Evolutionary conservation across 2,329 filamentous ascomycete genomes (phyloP).

Genomic region (Penicillium sp.): DNA sequence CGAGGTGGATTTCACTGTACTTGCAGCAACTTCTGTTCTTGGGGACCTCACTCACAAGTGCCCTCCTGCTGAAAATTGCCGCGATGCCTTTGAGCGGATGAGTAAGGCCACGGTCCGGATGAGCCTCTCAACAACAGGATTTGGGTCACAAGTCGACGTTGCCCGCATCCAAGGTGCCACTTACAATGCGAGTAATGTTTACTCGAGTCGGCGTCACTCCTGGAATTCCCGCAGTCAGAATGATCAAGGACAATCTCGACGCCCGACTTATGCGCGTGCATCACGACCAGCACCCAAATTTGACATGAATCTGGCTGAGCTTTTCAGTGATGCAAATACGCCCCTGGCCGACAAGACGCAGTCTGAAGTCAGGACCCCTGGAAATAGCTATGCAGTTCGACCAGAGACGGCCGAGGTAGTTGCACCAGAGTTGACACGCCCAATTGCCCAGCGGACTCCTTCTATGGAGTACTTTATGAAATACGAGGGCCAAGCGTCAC

Average conservation of each 20-base stretch:
- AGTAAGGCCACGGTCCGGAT: constrained; percentile 93
- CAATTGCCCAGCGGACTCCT: constrained; percentile 24
- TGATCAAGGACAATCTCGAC: constrained; percentile 26
- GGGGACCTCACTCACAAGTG: constrained; percentile 90
- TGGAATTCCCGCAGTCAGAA: constrained; percentile 19
- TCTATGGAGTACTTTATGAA: constrained; percentile 32
- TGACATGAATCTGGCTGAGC: constrained; percentile 51
- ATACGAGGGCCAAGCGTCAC: constrained; percentile 31
- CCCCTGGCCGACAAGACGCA: constrained; percentile 32
- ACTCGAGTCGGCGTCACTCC: constrained; percentile 16
- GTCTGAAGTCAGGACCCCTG: constrained; percentile 24
- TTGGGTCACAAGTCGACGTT: constrained; percentile 49
- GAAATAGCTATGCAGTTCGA: constrained; percentile 22
- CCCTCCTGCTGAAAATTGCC: constrained; percentile 86
- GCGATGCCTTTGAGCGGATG: constrained; percentile 91
- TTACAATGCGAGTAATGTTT: constrained; percentile 7
- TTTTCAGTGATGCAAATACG: constrained; percentile 45
- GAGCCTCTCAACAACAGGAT: constrained; percentile 81
- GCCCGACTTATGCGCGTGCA: constrained; percentile 30
- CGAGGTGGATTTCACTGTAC: constrained; percentile 94
- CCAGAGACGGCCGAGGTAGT: constrained; percentile 22
- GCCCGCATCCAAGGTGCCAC: constrained; percentile 18
- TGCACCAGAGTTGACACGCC: constrained; percentile 17
- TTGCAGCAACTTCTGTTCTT: constrained; percentile 88
- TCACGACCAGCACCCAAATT: constrained; percentile 49